Evolutionary conservation across 768 basidiomycete species (phyloP).

Genomic region (Phanerochaete sordida): DNA sequence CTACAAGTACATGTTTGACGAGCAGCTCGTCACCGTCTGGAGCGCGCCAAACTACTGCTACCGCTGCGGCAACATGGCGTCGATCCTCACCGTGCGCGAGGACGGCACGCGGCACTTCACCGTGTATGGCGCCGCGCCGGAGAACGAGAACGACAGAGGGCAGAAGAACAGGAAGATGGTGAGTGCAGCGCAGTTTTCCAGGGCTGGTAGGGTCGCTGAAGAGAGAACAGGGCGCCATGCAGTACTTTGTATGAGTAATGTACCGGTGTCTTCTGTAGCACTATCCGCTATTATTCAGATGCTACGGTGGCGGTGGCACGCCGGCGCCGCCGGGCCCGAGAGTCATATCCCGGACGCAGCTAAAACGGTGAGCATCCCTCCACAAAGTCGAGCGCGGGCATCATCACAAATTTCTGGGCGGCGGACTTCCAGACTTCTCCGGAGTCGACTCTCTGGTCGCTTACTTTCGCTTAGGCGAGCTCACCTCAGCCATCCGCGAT

Average conservation of each 20-base stretch:
- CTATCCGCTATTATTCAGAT: not conserved
- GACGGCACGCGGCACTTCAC: slow-evolving; percentile 66
- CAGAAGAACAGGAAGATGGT: slow-evolving; percentile 69
- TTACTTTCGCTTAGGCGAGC: too few relatives aligned
- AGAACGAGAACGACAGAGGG: slow-evolving; percentile 84
- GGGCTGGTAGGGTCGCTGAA: too few relatives aligned
- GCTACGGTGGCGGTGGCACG: not conserved
- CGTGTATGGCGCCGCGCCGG: slow-evolving; percentile 83
- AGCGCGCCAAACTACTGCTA: slow-evolving; percentile 88
- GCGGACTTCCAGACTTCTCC: too few relatives aligned
- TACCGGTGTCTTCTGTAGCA: not conserved
- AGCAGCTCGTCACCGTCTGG: slow-evolving; percentile 90
- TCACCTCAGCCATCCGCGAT: too few relatives aligned
- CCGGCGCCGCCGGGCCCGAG: not conserved
- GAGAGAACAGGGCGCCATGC: slow-evolving; percentile 30
- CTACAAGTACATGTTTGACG: slow-evolving; percentile 96
- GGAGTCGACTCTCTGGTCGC: too few relatives aligned
- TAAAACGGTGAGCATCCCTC: too few relatives aligned
- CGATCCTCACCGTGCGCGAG: slow-evolving; percentile 81
- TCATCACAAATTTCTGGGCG: too few relatives aligned
- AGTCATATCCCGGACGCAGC: too few relatives aligned
- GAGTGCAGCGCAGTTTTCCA: slow-evolving; percentile 27
- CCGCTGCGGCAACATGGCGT: slow-evolving; percentile 86
- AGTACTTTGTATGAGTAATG: slow-evolving; percentile 33
- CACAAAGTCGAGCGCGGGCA: too few relatives aligned